A percentile compares a stretch with the other conserved stretches of the same genome.
Conservation (phyloP, 1,284 basidiomycete species). For the Apiotrichum akiyoshidainum region DNA sequence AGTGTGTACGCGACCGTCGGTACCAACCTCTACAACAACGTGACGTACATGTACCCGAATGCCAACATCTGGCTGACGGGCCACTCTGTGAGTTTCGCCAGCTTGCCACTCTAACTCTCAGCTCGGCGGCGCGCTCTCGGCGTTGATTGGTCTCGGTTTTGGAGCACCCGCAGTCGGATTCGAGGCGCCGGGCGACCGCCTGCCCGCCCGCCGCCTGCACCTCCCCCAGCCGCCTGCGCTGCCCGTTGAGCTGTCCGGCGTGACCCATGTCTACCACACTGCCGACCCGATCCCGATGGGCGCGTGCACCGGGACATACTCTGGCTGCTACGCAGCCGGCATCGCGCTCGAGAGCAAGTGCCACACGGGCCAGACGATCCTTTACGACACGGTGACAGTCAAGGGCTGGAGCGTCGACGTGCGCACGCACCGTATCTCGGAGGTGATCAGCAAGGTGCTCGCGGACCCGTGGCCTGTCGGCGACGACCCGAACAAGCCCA, state of each 20-base stretch:
- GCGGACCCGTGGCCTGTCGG: conserved; percentile 65
- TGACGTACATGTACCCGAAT: conserved; percentile 88
- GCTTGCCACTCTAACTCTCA: conserved; percentile 17
- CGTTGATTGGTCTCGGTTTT: conserved; percentile 85
- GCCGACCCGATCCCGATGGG: conserved; percentile 55
- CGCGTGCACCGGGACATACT: conserved; percentile 51
- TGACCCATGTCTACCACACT: conserved; percentile 59
- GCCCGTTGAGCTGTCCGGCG: conserved; percentile 44
- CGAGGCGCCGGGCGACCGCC: conserved; percentile 84
- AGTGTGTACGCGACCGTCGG: conserved; percentile 71
- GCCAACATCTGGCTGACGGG: conserved; percentile 91
- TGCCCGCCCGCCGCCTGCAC: conserved; percentile 81
- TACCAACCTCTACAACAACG: conserved; percentile 87
- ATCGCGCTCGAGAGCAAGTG: conserved; percentile 57
- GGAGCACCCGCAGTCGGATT: conserved; percentile 87
- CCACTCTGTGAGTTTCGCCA: conserved; percentile 62
- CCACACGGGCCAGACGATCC: conserved; percentile 76
- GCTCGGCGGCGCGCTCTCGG: conserved; percentile 79
- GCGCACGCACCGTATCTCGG: conserved; percentile 71
- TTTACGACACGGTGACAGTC: conserved; percentile 83
- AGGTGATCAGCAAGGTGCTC: conserved; percentile 70
- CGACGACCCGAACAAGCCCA: conserved; percentile 16
- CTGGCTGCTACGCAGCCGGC: conserved; percentile 51
- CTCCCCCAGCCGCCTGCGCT: conserved; percentile 63
- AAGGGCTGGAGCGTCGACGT: conserved; percentile 77